Evolutionary conservation across 352 stramenopile species (phyloP), one percentile per base, ranked within the genome.

Genomic region (Plasmopara muralis): DNA sequence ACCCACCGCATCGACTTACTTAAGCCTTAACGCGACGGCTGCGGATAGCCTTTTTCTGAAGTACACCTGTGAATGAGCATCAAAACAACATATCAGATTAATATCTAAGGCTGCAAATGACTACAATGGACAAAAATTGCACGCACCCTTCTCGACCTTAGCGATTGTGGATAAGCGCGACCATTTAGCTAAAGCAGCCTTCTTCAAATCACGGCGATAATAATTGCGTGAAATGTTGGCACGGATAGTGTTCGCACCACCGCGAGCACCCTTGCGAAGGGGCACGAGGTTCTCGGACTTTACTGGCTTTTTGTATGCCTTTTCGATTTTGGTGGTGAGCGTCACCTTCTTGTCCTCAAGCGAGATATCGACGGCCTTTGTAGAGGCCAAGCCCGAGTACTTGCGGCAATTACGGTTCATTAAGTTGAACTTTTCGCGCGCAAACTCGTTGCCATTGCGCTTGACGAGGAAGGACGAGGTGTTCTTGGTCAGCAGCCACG

Each of bases 401-500:
- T 98, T 98, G 87, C 89, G 94, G 63, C 74, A 93, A 71, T 98
- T 98, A 54, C 85, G 65, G 72, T 92, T 97, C 70, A 87, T 81
- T 60, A 98, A 66, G 85, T 99, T 99, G 66, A 95, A 96, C 72
- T 89, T 91, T 73, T 98, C 95, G 45, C 85, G 72, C 50, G 87
- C 85, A 61, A 98, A 98, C 69, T 93, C 83, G 57, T 79, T 83
- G 70, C 72, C 69, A 56, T 82, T 86, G 55, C 87, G 79, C 85
- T 98, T 98, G 62, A 96, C 85, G 43, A 98, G 77, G 77, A 98
- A 98, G 59, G 76, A 96, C 68, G 83, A 97, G 62, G 96, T 97
- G 60, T 96, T 94, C 79, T 96, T 96, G 64, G 95, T 95, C 60
- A 97, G 66, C 75, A 98, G 85, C 96, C 96, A 99, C 55, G 94